A percentile compares a stretch with the other conserved stretches of the same genome.
Conservation (phyloP, 2,329 filamentous ascomycete species). For the Pseudogymnoascus sp. region DNA sequence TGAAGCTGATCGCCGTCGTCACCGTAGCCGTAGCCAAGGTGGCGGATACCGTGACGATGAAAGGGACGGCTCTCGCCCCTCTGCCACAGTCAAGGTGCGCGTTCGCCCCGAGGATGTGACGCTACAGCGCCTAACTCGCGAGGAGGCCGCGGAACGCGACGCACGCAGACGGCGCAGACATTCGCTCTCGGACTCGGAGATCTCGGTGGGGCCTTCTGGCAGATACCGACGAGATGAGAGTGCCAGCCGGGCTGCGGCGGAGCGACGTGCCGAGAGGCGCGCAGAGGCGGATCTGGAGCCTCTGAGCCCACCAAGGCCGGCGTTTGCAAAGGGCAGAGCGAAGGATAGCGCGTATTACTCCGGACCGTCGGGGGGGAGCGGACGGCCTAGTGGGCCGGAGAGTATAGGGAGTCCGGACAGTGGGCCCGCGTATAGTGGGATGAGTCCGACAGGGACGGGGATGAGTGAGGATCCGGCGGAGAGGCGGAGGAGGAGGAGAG, state of each 20-base stretch:
- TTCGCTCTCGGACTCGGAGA: slow-evolving; percentile 43
- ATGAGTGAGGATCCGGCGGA: slow-evolving; percentile 39
- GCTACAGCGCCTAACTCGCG: slow-evolving; percentile 51
- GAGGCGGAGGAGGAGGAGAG: slow-evolving; percentile 46
- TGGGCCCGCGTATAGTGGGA: slow-evolving; percentile 28
- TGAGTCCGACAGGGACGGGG: slow-evolving; percentile 21
- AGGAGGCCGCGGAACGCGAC: slow-evolving; percentile 41
- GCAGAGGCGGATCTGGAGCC: slow-evolving; percentile 22
- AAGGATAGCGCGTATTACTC: slow-evolving; percentile 56
- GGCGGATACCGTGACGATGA: slow-evolving; percentile 22
- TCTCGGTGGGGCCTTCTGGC: slow-evolving; percentile 39
- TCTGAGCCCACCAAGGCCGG: slow-evolving; percentile 48
- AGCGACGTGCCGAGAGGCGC: slow-evolving; percentile 36
- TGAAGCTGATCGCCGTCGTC: slow-evolving; percentile 33
- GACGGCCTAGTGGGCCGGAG: slow-evolving; percentile 10
- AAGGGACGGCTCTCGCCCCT: slow-evolving; percentile 28
- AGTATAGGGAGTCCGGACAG: slow-evolving; percentile 24
- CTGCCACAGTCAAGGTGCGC: slow-evolving; percentile 50
- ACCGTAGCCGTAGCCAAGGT: slow-evolving; percentile 12
- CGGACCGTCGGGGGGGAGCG: slow-evolving; percentile 24
- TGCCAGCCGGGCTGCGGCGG: slow-evolving; percentile 38
- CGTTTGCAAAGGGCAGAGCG: slow-evolving; percentile 44
- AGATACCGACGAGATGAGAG: slow-evolving; percentile 48
- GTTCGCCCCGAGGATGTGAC: slow-evolving; percentile 58
- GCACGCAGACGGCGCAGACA: slow-evolving; percentile 32